Evolutionary conservation across 164 flowering plant genomes (phyloP).

Genomic region (Annona cherimola): DNA sequence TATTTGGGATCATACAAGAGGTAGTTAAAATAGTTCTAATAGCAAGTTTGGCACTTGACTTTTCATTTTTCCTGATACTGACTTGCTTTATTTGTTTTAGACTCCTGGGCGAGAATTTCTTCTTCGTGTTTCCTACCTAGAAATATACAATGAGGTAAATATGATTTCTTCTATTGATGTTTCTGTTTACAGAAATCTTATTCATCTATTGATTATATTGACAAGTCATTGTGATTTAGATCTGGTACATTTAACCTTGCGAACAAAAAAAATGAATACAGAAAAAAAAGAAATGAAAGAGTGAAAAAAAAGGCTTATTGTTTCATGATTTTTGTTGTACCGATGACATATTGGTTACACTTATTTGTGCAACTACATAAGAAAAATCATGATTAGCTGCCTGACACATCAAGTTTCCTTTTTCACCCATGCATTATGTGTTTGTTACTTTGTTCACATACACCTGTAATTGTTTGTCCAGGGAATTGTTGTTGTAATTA

Average conservation of each 20-base stretch:
- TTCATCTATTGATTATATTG: neutral
- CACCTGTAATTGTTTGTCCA: neutral
- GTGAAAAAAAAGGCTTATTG: too few relatives aligned
- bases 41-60: neutral
- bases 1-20: constrained; percentile 81
- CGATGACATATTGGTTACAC: neutral
- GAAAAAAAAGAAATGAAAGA: too few relatives aligned
- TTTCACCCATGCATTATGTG: neutral
- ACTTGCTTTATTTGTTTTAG: constrained; percentile 31
- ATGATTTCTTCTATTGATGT: constrained; percentile 2
- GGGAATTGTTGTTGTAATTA: neutral
- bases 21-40: constrained; percentile 23
- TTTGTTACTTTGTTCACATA: neutral
- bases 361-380: neutral
- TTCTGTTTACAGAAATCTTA: neutral
- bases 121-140: constrained; percentile 84
- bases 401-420: neutral
- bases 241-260: neutral
- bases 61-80: constrained; percentile 1
- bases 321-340: neutral
- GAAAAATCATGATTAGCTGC: neutral
- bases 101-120: constrained; percentile 73
- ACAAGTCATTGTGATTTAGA: neutral
- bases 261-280: too few relatives aligned
- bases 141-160: constrained; percentile 86